Base-by-base conservation (phyloP, 1,139 yeast genomes). In the Hansenula sp. region DNA sequence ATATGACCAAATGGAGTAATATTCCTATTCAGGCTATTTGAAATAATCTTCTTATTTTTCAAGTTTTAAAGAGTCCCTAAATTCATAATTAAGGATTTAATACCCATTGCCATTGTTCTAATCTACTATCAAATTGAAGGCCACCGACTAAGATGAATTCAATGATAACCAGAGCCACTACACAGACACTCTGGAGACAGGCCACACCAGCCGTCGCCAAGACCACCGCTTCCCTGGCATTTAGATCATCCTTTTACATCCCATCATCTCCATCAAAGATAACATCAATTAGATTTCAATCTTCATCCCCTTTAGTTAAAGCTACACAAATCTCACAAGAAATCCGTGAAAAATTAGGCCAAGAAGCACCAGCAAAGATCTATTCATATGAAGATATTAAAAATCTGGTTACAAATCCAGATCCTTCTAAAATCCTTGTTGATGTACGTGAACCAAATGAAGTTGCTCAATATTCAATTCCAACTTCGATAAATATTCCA, bases 381-480 rank as follows among this genome's bases (percentile, higher is more conserved):
- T 81, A 81, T 62, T 67, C 70, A 28, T 86, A 81, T 60, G 67
- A 74, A n/a, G 76, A 74, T 17, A 69, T 85, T 54, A 79, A 80
- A 60, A 62, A 68, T 30, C 57, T 83, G 28, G 71, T 72, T 33
- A 51, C 65, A 4, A 52, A 68, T 41, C 76, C 76, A 8, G 65
- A 52, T 42, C 59, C 68, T 11, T 65, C 73, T 32, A 65, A 75
- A 24, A 73, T 86, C 37, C 66, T 91, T 38, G 80, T 91, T 19
- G 99, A 93, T 61, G 97, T 88, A 29, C 81, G 99, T 61, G 99
- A 93, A 67, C 96, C 97, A 4, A 73, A 72, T 41, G 99, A 93
- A 67, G 87, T 63, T 61, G 68, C 70, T 39, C 78, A 77, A 25
- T 90, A 89, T 32, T 77, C 74, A 61, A 85, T 93, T 56, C 97